Base-by-base conservation (phyloP, 2,329 filamentous ascomycete genomes). In the Cercospora zeae-maydis region DNA sequence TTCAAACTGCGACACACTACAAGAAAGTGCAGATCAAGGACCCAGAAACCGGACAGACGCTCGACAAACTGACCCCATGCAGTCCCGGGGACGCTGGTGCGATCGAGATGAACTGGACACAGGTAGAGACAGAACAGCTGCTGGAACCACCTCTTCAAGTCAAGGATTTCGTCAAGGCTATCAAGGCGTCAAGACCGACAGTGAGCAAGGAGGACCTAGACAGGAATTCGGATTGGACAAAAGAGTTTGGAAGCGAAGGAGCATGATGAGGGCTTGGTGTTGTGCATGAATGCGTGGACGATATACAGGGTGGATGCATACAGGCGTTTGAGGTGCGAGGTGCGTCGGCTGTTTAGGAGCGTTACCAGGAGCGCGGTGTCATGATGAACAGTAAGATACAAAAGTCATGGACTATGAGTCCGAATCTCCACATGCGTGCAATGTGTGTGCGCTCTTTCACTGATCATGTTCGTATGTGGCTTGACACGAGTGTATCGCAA, bases 1-100 rank as follows among this genome's bases (percentile, higher is more conserved):
- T 99, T 70, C 89, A 98, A 76, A 96, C 93, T 67, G 93, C 95
- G 16, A 99, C 95, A 58, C 95, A 99, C 80, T 99, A 98, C 79
- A 97, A 97, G 78, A 88, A 90, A 81, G 93, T 59, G 33, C 84
- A 83, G 70, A 83, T 87, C 62, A 89, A 96, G 49, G 85, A 82
- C 34, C 74, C 75, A 63, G 81, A 84, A 63, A n/a, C 33, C 14
- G 47, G 47, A 24, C 33, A 34, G 47, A 59, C 34, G n/a, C 45
- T 59, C 14, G 16, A 39, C 30, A 91, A 88, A 76, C 76, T 92
- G 63, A 98, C 92, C 0, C 96, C 95, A 0, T 99, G 95, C 80
- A 97, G 93, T 3, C 96, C 95, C 0, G 95, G 95, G 39, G 93
- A 97, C 70, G 78, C 83, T 0, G 89, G 91, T 13, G 93, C 92